Evolutionary conservation across 345 rosid genomes (phyloP).

Genomic region (Hibiscus mutabilis): DNA sequence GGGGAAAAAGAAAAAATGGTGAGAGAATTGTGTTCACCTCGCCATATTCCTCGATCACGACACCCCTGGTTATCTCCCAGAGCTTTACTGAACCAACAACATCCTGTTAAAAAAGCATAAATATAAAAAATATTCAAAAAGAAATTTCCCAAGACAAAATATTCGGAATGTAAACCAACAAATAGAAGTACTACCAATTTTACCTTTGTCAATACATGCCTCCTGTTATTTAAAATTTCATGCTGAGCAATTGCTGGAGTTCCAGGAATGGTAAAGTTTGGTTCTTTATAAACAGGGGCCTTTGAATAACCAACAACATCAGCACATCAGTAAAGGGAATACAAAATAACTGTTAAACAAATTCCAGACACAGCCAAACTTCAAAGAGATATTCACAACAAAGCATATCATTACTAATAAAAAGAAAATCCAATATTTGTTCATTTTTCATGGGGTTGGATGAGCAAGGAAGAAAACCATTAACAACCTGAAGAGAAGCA

Average conservation of each 20-base stretch:
- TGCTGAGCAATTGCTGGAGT: conserved; percentile 88
- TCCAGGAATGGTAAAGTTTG: conserved; percentile 68
- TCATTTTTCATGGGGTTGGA: not conserved
- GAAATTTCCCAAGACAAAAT: not conserved
- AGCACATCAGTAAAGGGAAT: not conserved
- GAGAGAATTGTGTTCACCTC: conserved; percentile 38
- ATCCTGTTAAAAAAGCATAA: conserved; percentile 46
- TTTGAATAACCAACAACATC: conserved; percentile 22
- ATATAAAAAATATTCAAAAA: conserved; percentile 14
- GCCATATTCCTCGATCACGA: conserved; percentile 82
- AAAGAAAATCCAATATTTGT: not conserved
- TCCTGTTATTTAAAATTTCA: conserved; percentile 89
- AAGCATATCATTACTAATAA: not conserved
- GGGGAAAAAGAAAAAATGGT: not conserved
- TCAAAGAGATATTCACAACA: not conserved
- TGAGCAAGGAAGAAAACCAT: not conserved
- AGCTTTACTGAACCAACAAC: conserved; percentile 87
- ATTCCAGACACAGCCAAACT: not conserved
- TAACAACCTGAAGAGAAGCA: not conserved
- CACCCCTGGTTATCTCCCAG: conserved; percentile 91
- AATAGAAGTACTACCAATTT: conserved; percentile 6
- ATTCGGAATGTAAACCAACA: conserved; percentile 6
- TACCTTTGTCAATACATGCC: conserved; percentile 97
- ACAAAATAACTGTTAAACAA: not conserved
- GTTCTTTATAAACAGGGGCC: conserved; percentile 83